Conservation (phyloP, 768 basidiomycete species). For the Strobilomyces confusus region DNA sequence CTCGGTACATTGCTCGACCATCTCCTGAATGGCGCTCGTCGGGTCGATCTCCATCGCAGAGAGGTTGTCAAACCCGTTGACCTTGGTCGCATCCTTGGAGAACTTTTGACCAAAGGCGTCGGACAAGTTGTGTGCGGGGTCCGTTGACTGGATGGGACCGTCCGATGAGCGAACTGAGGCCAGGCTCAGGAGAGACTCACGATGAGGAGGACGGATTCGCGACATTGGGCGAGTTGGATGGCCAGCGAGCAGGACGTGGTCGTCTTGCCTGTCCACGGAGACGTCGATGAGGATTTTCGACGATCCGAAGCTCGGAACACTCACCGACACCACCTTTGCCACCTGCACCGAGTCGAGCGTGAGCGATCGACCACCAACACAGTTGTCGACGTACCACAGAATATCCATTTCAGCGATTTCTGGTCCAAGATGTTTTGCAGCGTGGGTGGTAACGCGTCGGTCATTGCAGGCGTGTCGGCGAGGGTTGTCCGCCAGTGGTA, state of each 20-base stretch:
- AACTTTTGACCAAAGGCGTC: constrained; percentile 99
- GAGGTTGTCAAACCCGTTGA: constrained; percentile 95
- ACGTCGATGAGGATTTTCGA: neutral
- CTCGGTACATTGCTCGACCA: constrained; percentile 88
- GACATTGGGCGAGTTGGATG: constrained; percentile 86
- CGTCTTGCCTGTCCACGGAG: constrained; percentile 74
- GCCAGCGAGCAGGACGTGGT: constrained; percentile 97
- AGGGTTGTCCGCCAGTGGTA: neutral
- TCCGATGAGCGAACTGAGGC: neutral
- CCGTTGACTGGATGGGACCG: constrained; percentile 68
- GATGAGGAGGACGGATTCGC: constrained; percentile 96
- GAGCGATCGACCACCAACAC: constrained; percentile 13
- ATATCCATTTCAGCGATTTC: constrained; percentile 94
- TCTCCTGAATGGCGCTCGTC: constrained; percentile 95
- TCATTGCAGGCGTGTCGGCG: constrained; percentile 36
- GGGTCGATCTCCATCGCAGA: constrained; percentile 99
- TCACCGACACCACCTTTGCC: constrained; percentile 97
- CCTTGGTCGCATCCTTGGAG: constrained; percentile 96
- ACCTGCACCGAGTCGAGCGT: constrained; percentile 45
- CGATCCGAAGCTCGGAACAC: constrained; percentile 25
- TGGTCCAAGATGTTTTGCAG: constrained; percentile 96
- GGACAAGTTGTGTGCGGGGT: constrained; percentile 99
- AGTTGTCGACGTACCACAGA: constrained; percentile 70
- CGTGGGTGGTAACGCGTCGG: constrained; percentile 69
- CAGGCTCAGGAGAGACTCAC: constrained; percentile 41